Base-by-base conservation (phyloP, 2,329 filamentous ascomycete species). In the Paraphoma sp. region DNA sequence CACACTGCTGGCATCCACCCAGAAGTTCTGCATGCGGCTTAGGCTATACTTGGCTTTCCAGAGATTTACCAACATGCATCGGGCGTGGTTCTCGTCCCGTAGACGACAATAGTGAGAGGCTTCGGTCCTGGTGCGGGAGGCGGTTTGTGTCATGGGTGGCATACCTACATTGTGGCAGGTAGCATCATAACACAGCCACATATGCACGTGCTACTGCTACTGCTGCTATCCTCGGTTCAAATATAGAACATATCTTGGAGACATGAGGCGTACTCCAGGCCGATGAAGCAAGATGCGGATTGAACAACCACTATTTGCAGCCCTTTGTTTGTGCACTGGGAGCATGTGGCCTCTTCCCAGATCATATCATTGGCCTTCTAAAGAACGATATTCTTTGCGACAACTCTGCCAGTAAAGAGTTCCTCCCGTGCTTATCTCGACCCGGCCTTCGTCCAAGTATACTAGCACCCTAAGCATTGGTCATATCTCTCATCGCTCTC, bases 301-400 rank as follows among this genome's bases (percentile, higher is more conserved):
- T 36, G 3, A 2, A 10, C 33, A 33, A 33, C 31, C 31, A 33
- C 31, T 33, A 7, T 33, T 33, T 33, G 31, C 31, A 33, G 31
- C 31, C 7, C 12, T 33, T 12, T 33, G 31, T 12, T 33, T n/a
- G 12, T 33, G 31, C 12, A 7, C 12, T 33, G 31, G 31, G 63
- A 38, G 65, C 57, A 11, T 61, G 59, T 38, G 69, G 65, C 16
- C 54, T 65, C 2, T 84, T 84, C 55, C 83, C 84, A 1, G 82
- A 85, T 59, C 86, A 83, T 61, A 64, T 67, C 8, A 81, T 79
- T 69, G 82, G 83, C 0, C 83, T 83, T 0, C 68, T 85, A 42
- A 80, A 74, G 46, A 78, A 79, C 33, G 82, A 82, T 41, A 73
- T 77, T 3, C 81, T 87, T 11, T 87, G 85, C 63, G 76, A 87